These are phyloP conservation scores for Acacia pycnantha DNA, from an alignment of 331 rosid species.

Conservation along the genomic window DNA sequence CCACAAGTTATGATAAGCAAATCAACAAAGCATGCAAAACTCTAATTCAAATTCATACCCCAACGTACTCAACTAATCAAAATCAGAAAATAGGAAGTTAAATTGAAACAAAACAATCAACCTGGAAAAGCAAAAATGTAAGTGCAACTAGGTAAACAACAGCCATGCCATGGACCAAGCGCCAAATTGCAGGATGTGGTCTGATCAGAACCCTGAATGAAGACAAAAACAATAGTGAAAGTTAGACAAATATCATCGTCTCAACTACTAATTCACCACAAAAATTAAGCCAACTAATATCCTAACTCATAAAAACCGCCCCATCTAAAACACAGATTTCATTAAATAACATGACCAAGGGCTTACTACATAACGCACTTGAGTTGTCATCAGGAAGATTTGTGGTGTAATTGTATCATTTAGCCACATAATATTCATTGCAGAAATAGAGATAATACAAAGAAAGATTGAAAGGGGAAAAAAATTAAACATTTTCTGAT, in stretches of 20 bases:
- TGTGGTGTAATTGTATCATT: not conserved
- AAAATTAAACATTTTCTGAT: not conserved
- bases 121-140: constrained; percentile 99
- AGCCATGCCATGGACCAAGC: constrained; percentile 98
- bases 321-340: not conserved
- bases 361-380: not conserved
- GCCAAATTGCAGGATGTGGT: constrained; percentile 99
- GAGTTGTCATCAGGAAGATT: not conserved
- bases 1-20: not conserved
- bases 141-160: constrained; percentile 92
- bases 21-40: constrained; percentile 7
- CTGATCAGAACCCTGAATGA: constrained; percentile 86
- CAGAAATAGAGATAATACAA: constrained; percentile 6
- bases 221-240: constrained; percentile 9
- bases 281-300: not conserved
- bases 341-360: not conserved
- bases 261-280: not conserved
- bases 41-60: not conserved
- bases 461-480: not conserved
- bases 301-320: not conserved
- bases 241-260: constrained; percentile 23
- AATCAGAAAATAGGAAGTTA: not conserved
- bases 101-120: constrained; percentile 25
- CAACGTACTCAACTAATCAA: not conserved
- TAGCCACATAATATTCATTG: not conserved